Evolutionary conservation across 1,284 basidiomycete species (phyloP), one percentile per base, ranked within the genome.

Genomic region (Mixia osmundae): DNA sequence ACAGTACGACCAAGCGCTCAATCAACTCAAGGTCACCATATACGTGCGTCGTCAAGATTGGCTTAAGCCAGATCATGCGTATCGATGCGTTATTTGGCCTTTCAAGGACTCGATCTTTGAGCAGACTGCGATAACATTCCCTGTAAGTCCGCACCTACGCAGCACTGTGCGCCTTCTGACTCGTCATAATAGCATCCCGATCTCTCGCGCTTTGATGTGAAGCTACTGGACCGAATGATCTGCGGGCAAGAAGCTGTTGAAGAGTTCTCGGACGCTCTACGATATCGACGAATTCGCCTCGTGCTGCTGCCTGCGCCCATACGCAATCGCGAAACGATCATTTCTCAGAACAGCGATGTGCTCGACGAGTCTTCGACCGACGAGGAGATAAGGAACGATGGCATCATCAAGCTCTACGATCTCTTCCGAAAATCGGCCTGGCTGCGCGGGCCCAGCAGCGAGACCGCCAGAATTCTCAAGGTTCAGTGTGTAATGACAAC

Each of bases 261-360:
- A 15, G 28, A 33, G 34, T n/a, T 33, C 35, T 24, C n/a, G 47
- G 71, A 80, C 39, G 74, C 74, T 3, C 60, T 83, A 30, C 68
- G 76, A 30, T 91, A 89, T 52, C 95, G 87, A 80, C 68, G 87
- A 5, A 91, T 85, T 0, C 67, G 87, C n/a, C 91, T 94, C 52
- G 67, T 95, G 18, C 69, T 97, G 14, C 78, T 95, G 31, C 89
- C 89, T 0, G 73, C 77, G 0, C 65, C 69, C 8, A 73, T 66
- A 24, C 76, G 70, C 6, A 54, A 43, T 33, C 60, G 47, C 57
- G 30, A 56, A 62, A 9, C 66, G 57, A 35, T 60, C 64, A 14
- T 57, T 52, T 12, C 71, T 69, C 1, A 74, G 71, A 4, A 57
- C 46, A 50, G 44, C 39, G 34, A 50, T 46, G 18, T 42, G 43